These are phyloP conservation scores for Fraxinus greggii DNA, from an alignment of 305 asterid species.

Conservation along the genomic window DNA sequence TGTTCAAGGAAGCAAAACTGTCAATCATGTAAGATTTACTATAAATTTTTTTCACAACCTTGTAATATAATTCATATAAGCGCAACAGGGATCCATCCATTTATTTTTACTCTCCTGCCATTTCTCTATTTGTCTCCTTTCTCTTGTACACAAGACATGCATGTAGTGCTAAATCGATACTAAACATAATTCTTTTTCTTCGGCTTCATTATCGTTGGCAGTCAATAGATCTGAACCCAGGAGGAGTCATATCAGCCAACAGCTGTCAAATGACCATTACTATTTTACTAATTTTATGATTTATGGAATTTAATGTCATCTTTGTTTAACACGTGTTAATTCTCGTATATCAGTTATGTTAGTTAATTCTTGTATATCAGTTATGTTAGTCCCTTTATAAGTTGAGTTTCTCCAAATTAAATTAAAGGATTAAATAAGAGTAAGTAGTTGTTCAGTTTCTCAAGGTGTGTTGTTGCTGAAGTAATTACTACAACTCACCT, in stretches of 20 bases:
- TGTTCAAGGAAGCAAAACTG: neutral
- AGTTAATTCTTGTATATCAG: neutral
- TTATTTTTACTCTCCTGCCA: neutral
- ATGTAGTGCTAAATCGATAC: neutral
- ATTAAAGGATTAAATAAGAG: neutral
- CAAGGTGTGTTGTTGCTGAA: conserved; percentile 1
- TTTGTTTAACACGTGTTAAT: neutral
- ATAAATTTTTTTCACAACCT: neutral
- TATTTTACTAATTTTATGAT: neutral
- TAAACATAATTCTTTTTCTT: neutral
- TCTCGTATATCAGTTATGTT: neutral
- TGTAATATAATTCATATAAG: conserved; percentile 1
- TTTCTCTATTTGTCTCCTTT: conserved; percentile 3
- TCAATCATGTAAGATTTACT: neutral
- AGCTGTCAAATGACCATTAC: neutral
- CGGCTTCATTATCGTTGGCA: neutral
- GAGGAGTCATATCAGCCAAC: neutral
- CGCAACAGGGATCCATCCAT: neutral
- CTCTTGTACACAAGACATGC: neutral
- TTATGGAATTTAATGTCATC: neutral
- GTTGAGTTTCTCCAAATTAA: neutral
- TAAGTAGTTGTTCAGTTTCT: neutral
- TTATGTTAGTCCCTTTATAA: neutral
- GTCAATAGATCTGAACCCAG: neutral
- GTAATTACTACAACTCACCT: neutral